A percentile compares a stretch with the other conserved stretches of the same genome.
phyloP scores from a whole-genome alignment of 2,329 filamentous ascomycete species.

The Calonectria ilicicola region DNA sequence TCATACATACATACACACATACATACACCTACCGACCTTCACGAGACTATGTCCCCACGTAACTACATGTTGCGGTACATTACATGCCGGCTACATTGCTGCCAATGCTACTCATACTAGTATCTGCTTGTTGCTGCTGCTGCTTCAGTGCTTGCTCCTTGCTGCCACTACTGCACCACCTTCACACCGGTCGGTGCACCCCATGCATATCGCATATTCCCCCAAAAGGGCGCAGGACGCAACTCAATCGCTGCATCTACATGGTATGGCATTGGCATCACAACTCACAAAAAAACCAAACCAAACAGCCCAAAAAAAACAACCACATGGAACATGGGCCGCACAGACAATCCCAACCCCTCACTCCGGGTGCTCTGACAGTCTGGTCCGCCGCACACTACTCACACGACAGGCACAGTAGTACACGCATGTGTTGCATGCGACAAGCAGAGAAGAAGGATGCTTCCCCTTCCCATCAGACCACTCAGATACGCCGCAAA shows the following conservation, averaged over 20 bases:
- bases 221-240: not conserved
- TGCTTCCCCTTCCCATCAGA: constrained; percentile 4
- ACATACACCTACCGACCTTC: not conserved
- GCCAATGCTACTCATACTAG: not conserved
- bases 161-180: not conserved
- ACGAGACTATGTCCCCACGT: too few relatives aligned
- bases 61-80: not conserved
- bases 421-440: constrained; percentile 4
- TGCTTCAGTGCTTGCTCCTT: not conserved
- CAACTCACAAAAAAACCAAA: not conserved
- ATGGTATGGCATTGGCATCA: not conserved
- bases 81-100: not conserved
- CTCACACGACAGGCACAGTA: constrained; percentile 8
- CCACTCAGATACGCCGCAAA: constrained; percentile 3
- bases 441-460: not conserved
- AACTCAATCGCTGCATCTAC: not conserved
- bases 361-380: not conserved
- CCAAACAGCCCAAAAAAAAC: not conserved
- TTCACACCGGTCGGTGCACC: not conserved
- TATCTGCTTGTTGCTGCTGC: not conserved
- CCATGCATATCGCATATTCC: not conserved
- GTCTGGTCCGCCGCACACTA: not conserved
- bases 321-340: not conserved
- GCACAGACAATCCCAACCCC: not conserved
- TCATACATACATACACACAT: not conserved